These are phyloP conservation scores for Metschnikowia rubicola DNA, from an alignment of 805 yeast genomes.

Conservation along the genomic window DNA sequence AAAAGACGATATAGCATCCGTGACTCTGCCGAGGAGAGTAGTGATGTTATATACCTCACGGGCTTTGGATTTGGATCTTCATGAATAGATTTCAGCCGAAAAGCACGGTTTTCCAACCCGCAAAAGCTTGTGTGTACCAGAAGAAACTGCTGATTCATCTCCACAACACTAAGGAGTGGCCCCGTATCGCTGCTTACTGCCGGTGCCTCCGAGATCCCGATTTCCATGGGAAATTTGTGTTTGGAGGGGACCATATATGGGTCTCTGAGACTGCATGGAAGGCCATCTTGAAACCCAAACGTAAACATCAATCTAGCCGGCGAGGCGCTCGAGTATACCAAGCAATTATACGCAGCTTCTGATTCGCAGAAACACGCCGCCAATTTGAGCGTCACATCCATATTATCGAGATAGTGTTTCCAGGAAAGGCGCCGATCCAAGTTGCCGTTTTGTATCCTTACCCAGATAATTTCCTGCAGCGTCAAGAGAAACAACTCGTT, in stretches of 20 bases:
- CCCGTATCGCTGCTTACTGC: not conserved
- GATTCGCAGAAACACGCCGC: slow-evolving; percentile 18
- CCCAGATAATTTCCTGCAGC: slow-evolving; percentile 59
- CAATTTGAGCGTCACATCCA: slow-evolving; percentile 51
- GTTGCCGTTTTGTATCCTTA: slow-evolving; percentile 29
- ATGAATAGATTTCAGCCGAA: not conserved
- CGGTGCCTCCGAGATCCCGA: not conserved
- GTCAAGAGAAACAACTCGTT: slow-evolving; percentile 55
- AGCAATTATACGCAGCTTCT: slow-evolving; percentile 9
- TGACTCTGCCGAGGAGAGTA: no score
- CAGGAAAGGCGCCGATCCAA: slow-evolving; percentile 58
- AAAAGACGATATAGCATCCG: no score
- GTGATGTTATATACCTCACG: no score
- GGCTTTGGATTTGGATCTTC: not conserved
- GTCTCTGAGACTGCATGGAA: slow-evolving; percentile 38
- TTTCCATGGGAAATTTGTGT: not conserved
- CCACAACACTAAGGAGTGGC: not conserved
- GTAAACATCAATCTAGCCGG: slow-evolving; percentile 33
- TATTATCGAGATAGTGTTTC: slow-evolving; percentile 61
- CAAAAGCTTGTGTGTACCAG: not conserved
- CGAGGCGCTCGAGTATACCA: slow-evolving; percentile 29
- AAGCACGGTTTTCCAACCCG: not conserved
- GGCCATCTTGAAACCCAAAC: slow-evolving; percentile 29
- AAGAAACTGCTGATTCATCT: not conserved
- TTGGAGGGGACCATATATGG: slow-evolving; percentile 22